phyloP scores from a whole-genome alignment of 2,329 filamentous ascomycete genomes.

The Fusarium sp. region DNA sequence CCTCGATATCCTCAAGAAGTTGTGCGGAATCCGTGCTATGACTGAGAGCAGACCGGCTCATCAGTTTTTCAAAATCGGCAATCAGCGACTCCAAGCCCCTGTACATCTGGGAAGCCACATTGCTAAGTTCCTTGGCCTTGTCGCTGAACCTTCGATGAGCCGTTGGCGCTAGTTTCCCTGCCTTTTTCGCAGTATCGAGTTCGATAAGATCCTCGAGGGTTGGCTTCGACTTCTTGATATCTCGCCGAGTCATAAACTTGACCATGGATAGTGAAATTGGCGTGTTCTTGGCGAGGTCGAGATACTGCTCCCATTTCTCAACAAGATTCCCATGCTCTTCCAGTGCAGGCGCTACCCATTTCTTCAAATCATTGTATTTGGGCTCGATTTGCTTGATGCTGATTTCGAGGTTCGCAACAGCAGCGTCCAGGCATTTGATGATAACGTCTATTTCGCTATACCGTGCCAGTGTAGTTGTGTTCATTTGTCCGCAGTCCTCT shows the following conservation, averaged over 20 bases:
- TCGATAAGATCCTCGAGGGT: constrained; percentile 85
- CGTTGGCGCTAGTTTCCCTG: constrained; percentile 74
- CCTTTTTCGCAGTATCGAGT: constrained; percentile 78
- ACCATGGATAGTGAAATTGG: constrained; percentile 77
- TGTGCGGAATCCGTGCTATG: constrained; percentile 76
- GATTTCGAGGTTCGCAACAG: constrained; percentile 85
- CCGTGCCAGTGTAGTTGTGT: constrained; percentile 72
- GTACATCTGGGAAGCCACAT: constrained; percentile 71
- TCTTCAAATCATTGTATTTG: constrained; percentile 78
- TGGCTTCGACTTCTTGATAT: constrained; percentile 63
- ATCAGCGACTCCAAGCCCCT: constrained; percentile 73
- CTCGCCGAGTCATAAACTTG: constrained; percentile 71
- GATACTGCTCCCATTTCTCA: constrained; percentile 76
- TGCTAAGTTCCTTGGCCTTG: constrained; percentile 74
- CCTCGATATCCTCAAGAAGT: constrained; percentile 87
- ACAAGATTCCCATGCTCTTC: constrained; percentile 77
- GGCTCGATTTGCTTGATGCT: constrained; percentile 80
- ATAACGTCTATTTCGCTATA: constrained; percentile 83
- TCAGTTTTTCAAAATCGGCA: constrained; percentile 73
- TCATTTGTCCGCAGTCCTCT: constrained; percentile 77
- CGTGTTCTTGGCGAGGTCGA: constrained; percentile 75
- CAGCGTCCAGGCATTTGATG: constrained; percentile 84
- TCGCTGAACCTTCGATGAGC: constrained; percentile 72
- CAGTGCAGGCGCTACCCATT: constrained; percentile 78
- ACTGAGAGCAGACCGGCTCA: constrained; percentile 67